Evolutionary conservation across 2,329 filamentous ascomycete genomes (phyloP).

Genomic region (Sporothrix sp.): DNA sequence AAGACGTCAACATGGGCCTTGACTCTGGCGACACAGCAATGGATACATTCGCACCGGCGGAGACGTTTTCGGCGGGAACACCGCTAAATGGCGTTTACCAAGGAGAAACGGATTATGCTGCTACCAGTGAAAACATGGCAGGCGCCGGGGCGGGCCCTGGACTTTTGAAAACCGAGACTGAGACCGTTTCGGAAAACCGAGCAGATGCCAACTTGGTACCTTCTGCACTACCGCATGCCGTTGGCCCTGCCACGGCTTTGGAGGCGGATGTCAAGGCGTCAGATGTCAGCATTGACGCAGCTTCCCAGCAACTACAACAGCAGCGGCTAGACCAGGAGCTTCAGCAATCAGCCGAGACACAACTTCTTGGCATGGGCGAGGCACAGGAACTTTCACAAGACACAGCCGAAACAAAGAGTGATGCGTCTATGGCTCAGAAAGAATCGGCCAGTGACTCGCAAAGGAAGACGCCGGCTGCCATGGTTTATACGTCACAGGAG

Average conservation of each 20-base stretch:
- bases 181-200: no score
- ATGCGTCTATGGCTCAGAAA: neutral
- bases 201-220: no score
- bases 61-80: neutral
- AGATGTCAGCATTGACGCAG: no score
- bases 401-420: neutral
- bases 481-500: slow-evolving; percentile 29
- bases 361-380: slow-evolving; percentile 1
- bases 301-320: slow-evolving; percentile 7
- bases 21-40: slow-evolving; percentile 30
- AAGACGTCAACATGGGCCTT: slow-evolving; percentile 29
- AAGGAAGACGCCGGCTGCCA: neutral
- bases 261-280: no score
- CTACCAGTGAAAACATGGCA: neutral
- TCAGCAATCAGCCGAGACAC: slow-evolving; percentile 7
- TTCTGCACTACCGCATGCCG: no score
- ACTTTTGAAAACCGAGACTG: no score
- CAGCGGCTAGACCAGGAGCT: slow-evolving; percentile 10
- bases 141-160: neutral
- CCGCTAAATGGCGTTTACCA: neutral
- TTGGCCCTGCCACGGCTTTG: no score
- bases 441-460: neutral
- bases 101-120: neutral
- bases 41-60: slow-evolving; percentile 19
- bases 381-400: neutral